Evolutionary conservation across 768 basidiomycete genomes (phyloP), one percentile per base, ranked within the genome.

Genomic region (Infundibulicybe gibba): DNA sequence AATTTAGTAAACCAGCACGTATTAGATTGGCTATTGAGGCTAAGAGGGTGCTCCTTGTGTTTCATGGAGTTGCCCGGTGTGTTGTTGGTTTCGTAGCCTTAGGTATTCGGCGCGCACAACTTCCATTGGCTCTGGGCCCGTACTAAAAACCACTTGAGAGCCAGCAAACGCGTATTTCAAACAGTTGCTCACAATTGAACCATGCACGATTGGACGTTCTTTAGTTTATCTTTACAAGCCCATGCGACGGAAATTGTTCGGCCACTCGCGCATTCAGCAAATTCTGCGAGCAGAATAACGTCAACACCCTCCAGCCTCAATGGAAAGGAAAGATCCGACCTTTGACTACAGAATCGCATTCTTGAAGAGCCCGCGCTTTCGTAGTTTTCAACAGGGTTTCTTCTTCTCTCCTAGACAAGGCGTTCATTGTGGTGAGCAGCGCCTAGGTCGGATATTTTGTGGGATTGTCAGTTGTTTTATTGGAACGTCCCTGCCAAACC

Each of bases 321-420:
- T n/a, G n/a, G n/a, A n/a, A n/a, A n/a, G n/a, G n/a, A n/a, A n/a
- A n/a, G n/a, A n/a, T n/a, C 61, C 25, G 47, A 84, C 92, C 86
- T 80, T 82, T 85, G 3, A 93, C 87, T 5, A 90, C 51, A 1
- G 69, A 51, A 57, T 90, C 85, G 52, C 91, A 94, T 62, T 89
- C 85, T 56, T 79, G 83, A 59, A 93, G 64, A 11, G 92, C 91
- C 47, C 75, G 72, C 13, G 83, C 80, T 60, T 93, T 94, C 8
- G 89, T 87, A 17, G 86, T 72, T 64, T 94, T 93, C 33, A 87
- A 64, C 34, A 94, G 76, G 6, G 83, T 85, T 39, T 94, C 91
- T 62, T 94, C 91, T 68, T 94, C 91, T 41, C 91, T 77, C 47
- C 90, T 79, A 32, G 91, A 94, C 30, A 94, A 79, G 35, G 90